Conservation (phyloP, 208 protist species). For the Tritrichomonas musculus region DNA sequence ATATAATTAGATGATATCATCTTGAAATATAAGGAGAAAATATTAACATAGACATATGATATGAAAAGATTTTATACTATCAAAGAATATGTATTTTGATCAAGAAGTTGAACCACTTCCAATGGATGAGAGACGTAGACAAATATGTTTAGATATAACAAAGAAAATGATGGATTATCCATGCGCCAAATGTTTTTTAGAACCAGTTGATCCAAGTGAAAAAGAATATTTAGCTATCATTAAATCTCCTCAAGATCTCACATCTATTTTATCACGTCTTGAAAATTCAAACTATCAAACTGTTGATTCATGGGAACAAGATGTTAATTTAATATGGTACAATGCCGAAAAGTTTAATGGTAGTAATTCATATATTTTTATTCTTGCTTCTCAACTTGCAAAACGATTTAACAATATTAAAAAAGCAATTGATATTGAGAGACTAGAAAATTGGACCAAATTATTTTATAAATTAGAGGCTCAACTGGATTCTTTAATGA, state of each 20-base stretch:
- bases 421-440: background rate
- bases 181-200: background rate
- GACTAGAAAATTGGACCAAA: background rate
- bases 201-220: background rate
- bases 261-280: background rate
- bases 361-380: background rate
- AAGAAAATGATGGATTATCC: background rate
- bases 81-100: too few relatives aligned
- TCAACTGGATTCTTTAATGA: background rate
- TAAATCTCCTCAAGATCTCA: background rate
- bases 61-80: too few relatives aligned
- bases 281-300: background rate
- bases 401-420: background rate
- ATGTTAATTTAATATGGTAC: background rate
- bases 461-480: background rate
- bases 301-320: background rate
- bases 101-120: background rate
- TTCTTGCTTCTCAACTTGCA: background rate
- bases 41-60: too few relatives aligned
- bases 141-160: background rate
- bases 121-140: background rate
- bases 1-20: too few relatives aligned
- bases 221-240: background rate
- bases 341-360: slow-evolving; percentile 25
- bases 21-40: too few relatives aligned